Conservation (phyloP, 2,329 filamentous ascomycete genomes). For the Magnaporthales sp. region DNA sequence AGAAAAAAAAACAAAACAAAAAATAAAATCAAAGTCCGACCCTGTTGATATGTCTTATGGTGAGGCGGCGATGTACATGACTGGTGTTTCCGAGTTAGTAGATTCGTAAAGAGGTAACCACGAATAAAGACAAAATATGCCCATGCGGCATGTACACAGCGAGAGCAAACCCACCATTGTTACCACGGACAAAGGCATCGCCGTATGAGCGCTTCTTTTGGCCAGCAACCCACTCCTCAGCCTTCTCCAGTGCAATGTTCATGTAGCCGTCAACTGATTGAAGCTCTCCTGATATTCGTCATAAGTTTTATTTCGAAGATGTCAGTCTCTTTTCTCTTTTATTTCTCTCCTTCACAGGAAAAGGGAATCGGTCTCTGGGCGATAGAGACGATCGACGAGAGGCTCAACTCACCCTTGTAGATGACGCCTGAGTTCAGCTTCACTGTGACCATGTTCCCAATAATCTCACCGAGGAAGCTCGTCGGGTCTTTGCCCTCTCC, state of each 20-base stretch:
- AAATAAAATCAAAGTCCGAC: not conserved
- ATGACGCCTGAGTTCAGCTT: constrained; percentile 98
- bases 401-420: constrained; percentile 67
- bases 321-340: not conserved
- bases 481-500: constrained; percentile 84
- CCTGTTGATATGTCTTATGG: constrained; percentile 19
- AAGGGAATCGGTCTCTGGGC: not conserved
- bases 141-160: constrained; percentile 14
- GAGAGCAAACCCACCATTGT: constrained; percentile 62
- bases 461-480: constrained; percentile 87
- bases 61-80: constrained; percentile 65
- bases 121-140: not conserved
- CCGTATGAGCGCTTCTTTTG: constrained; percentile 76
- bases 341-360: not conserved
- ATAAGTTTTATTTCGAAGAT: not conserved
- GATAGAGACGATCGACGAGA: not conserved
- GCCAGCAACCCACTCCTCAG: constrained; percentile 83
- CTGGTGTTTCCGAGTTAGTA: constrained; percentile 26
- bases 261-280: constrained; percentile 98
- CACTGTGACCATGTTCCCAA: constrained; percentile 86
- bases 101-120: not conserved
- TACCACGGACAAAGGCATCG: constrained; percentile 91
- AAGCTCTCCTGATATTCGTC: constrained; percentile 60
- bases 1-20: not conserved
- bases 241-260: constrained; percentile 98